Base-by-base conservation (phyloP, 1,139 yeast genomes). In the Groenewaldozyma sp. region DNA sequence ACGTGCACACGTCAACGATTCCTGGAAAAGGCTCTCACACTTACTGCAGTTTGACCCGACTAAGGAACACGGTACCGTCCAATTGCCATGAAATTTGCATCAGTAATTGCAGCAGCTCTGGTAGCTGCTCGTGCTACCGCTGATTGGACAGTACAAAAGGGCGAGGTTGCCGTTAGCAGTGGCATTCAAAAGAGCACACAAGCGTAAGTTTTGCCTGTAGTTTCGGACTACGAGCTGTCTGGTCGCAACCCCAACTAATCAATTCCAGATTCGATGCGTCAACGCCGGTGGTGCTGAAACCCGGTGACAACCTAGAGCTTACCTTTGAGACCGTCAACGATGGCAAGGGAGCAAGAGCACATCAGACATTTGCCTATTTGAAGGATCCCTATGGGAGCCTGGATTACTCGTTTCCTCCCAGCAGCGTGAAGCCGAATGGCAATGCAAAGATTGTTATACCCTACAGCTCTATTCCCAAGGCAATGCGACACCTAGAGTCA, bases 91-190 rank as follows among this genome's bases (percentile, higher is more conserved):
- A 34, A 34, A 21, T 29, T 29, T 18, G 9, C 24, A 11, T 22
- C 34, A 14, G 22, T 35, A 7, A 19, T 17, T 18, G 14, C 19
- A 17, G 19, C 33, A 29, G 33, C 20, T 11, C 16, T 39, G 27
- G 38, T 45, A 34, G 45, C 47, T 17, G 37, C 52, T 27, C 39
- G 31, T 38, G 54, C 44, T 9, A 40, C 33, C 28, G 56, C 53
- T 13, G 51, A 51, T 28, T 54, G 59, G 59, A 31, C 49, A 2
- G 42, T 53, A 27, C 39, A 42, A 33, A 48, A 56, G 33, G 59
- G 57, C 21, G 45, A 62, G 46, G 41, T 58, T 46, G 35, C 62
- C 46, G 42, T 70, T 60, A 24, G 68, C 60, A 13, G 26, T 18
- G 39, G 46, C 28, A 29, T n/a, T 17, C 20, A 17, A 7, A 21